phyloP scores from a whole-genome alignment of 2,329 filamentous ascomycete genomes.

The Diplocarpon mali region DNA sequence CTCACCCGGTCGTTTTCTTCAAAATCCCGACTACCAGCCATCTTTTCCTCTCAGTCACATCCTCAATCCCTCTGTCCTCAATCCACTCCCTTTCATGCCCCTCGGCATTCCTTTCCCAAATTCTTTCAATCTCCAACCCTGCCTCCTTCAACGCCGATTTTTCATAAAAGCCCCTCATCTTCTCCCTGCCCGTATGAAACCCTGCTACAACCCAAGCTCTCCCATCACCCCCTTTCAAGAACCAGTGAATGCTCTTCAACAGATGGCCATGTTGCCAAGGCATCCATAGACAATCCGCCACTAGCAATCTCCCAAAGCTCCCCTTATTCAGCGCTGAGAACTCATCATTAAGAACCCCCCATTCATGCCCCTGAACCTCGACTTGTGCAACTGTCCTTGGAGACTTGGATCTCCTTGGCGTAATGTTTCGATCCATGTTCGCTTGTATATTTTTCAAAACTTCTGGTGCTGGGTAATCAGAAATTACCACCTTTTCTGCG shows the following conservation, averaged over 20 bases:
- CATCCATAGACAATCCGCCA: slow-evolving; percentile 69
- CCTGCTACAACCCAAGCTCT: slow-evolving; percentile 56
- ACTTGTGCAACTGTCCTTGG: slow-evolving; percentile 24
- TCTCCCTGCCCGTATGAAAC: slow-evolving; percentile 59
- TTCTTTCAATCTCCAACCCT: slow-evolving; percentile 49
- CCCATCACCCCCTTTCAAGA: slow-evolving; percentile 36
- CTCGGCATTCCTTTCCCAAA: slow-evolving; percentile 60
- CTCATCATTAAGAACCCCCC: slow-evolving; percentile 40
- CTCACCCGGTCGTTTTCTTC: slow-evolving; percentile 21
- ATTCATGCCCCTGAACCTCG: slow-evolving; percentile 48
- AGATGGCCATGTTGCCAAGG: slow-evolving; percentile 59
- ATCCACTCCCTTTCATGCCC: slow-evolving; percentile 52
- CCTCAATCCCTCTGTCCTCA: slow-evolving; percentile 48
- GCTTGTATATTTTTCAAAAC: slow-evolving; percentile 46
- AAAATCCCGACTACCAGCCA: slow-evolving; percentile 56
- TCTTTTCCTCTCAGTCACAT: slow-evolving; percentile 51
- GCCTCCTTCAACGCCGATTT: slow-evolving; percentile 33
- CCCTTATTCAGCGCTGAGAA: slow-evolving; percentile 25
- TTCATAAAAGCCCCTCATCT: slow-evolving; percentile 56
- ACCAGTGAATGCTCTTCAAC: slow-evolving; percentile 48
- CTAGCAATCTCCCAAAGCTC: slow-evolving; percentile 51
- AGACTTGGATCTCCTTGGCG: slow-evolving; percentile 1
- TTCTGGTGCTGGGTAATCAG: slow-evolving; percentile 55
- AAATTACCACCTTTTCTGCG: slow-evolving; percentile 42
- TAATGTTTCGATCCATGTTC: slow-evolving; percentile 46